phyloP scores from a whole-genome alignment of 257 asterid species.

The Przewalskia tangutica region DNA sequence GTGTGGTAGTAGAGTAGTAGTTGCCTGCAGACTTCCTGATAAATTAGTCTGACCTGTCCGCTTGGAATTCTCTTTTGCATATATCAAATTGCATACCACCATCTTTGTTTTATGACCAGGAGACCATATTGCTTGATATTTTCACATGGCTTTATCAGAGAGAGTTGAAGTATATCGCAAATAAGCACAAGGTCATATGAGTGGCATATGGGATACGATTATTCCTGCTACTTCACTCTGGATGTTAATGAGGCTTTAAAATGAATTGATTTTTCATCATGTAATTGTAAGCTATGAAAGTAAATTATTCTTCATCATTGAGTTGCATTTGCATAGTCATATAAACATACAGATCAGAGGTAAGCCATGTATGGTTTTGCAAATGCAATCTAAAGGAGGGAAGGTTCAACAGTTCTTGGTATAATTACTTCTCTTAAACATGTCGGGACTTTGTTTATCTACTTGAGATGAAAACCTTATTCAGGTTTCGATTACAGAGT shows the following conservation, averaged over 20 bases:
- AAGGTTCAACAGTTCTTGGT: not conserved
- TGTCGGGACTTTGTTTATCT: not conserved
- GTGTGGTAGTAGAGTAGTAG: not conserved
- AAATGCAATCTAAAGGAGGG: not conserved
- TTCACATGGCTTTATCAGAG: not conserved
- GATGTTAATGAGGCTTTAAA: not conserved
- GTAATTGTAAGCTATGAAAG: not conserved
- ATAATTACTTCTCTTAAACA: not conserved
- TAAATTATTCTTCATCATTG: not conserved
- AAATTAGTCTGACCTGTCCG: not conserved
- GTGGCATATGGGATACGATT: not conserved
- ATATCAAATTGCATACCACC: not conserved
- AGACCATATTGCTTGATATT: not conserved
- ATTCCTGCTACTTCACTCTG: not conserved
- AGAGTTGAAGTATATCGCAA: not conserved
- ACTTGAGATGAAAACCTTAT: not conserved
- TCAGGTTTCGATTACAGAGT: not conserved
- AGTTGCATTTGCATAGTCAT: not conserved
- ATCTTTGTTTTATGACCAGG: not conserved
- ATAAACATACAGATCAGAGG: not conserved
- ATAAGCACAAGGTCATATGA: not conserved
- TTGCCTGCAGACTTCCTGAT: not conserved
- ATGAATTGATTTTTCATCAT: not conserved
- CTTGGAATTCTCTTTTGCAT: not conserved
- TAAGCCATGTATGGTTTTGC: not conserved